These are phyloP conservation scores for Climacium dendroides DNA, from an alignment of 225 moss, liverwort and hornwort species.

Conservation along the genomic window DNA sequence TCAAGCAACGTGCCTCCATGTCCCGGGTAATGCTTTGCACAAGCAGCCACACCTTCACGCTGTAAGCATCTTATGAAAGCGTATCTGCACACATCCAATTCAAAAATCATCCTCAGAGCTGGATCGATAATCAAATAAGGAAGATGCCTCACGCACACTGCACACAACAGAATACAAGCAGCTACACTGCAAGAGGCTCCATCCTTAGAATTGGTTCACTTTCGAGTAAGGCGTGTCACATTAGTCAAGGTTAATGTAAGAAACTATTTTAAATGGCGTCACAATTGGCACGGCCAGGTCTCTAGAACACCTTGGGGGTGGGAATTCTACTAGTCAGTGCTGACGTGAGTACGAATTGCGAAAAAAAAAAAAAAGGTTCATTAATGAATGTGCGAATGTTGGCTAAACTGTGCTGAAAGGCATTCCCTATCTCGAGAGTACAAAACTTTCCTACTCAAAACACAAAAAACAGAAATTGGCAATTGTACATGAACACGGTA, in stretches of 20 bases:
- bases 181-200: not conserved
- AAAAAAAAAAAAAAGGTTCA: not conserved
- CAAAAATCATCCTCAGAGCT: not conserved
- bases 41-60: slow-evolving; percentile 62
- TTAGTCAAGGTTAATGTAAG: not conserved
- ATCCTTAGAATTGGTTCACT: not conserved
- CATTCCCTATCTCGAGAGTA: not conserved
- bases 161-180: not conserved
- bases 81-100: not conserved
- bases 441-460: not conserved
- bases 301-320: not conserved
- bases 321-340: not conserved
- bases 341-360: not conserved
- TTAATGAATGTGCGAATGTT: not conserved
- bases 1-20: slow-evolving; percentile 42
- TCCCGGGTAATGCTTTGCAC: slow-evolving; percentile 72
- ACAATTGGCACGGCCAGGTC: not conserved
- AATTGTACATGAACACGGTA: not conserved
- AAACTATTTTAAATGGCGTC: not conserved
- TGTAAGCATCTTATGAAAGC: slow-evolving; percentile 57
- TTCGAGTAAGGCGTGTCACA: not conserved
- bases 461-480: not conserved
- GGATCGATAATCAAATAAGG: not conserved
- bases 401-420: not conserved
- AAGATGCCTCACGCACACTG: not conserved